Evolutionary conservation across 495 filamentous ascomycete species (phyloP).

Genomic region (Xylaria scruposa): DNA sequence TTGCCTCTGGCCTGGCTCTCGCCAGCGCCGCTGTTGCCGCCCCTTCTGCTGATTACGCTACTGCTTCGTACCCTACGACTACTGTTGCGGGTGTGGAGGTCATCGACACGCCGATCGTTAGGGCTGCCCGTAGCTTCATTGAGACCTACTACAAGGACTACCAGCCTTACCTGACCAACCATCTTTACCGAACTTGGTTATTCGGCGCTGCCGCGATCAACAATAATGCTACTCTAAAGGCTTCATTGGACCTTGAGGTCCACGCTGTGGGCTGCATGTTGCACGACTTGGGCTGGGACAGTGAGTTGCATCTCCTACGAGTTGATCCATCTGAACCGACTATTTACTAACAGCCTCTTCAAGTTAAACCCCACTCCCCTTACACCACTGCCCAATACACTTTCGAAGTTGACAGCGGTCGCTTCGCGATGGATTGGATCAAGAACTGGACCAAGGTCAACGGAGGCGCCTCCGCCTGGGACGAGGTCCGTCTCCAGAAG

Average conservation of each 20-base stretch:
- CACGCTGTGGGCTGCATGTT: conserved; percentile 56
- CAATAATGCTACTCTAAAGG: conserved; percentile 43
- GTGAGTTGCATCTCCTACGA: conserved; percentile 12
- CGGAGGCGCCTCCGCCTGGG: conserved; percentile 14
- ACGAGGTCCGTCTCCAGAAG: conserved; percentile 21
- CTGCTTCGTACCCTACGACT: not conserved
- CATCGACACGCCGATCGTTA: conserved; percentile 22
- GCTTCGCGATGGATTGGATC: conserved; percentile 24
- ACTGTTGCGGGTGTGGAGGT: conserved; percentile 17
- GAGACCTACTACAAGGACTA: conserved; percentile 21
- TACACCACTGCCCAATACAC: conserved; percentile 48
- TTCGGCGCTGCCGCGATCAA: conserved; percentile 30
- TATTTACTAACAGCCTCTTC: not conserved
- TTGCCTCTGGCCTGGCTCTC: conserved; percentile 19
- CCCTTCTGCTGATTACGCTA: not conserved
- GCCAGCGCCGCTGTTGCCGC: conserved; percentile 9
- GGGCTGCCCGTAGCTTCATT: conserved; percentile 3
- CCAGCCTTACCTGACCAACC: conserved; percentile 17
- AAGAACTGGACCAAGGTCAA: conserved; percentile 21
- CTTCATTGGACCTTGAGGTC: conserved; percentile 52
- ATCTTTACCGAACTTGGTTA: conserved; percentile 15
- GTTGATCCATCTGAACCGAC: not conserved
- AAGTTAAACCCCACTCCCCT: conserved; percentile 31
- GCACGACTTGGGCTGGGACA: conserved; percentile 62
- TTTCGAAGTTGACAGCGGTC: conserved; percentile 62